Evolutionary conservation across 2,329 filamentous ascomycete species (phyloP), one percentile per base, ranked within the genome.

Genomic region (Fusarium longipes): DNA sequence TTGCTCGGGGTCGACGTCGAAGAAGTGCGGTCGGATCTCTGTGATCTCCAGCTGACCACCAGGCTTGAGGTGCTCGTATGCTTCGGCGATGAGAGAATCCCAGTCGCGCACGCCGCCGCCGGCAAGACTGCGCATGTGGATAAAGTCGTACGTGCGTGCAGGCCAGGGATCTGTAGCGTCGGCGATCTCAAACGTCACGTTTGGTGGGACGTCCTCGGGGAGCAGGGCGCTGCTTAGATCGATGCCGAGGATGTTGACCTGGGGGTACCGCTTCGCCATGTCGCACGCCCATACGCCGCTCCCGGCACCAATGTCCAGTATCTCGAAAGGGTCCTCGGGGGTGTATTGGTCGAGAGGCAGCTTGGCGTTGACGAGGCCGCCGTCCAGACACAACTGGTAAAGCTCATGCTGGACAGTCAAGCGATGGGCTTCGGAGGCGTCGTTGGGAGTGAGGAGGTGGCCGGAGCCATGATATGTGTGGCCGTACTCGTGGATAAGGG

Each of bases 101-200:
- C 80, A 83, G 58, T 82, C 77, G 25, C 74, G 74, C n/a, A 83
- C 73, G 44, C 84, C 84, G 1, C 80, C 81, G 10, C 79, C 80
- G 8, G 82, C 74, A n/a, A 80, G 67, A 67, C 80, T 78, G 38
- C 81, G 79, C 57, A 79, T 76, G 65, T 83, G 80, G 22, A 83
- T 75, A 44, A 82, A 81, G 68, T 83, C 81, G 53, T 76, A 77
- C 4, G 70, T 68, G 1, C 68, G 63, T 8, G 70, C 71, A 5
- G 73, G 74, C 81, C 80, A 83, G 6, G 74, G 77, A 27, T 85
- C 79, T 62, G 87, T 84, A 29, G 84, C 81, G 71, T 90, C 86
- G 71, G 85, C 85, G 36, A 89, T 82, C 57, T 86, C 78, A 71
- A 89, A 89, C 6, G 79, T 81, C 22, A 89, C 81, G 67, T 90